Evolutionary conservation across 352 stramenopile genomes (phyloP), one percentile per base, ranked within the genome.

Genomic region (Pythium sukuiense): DNA sequence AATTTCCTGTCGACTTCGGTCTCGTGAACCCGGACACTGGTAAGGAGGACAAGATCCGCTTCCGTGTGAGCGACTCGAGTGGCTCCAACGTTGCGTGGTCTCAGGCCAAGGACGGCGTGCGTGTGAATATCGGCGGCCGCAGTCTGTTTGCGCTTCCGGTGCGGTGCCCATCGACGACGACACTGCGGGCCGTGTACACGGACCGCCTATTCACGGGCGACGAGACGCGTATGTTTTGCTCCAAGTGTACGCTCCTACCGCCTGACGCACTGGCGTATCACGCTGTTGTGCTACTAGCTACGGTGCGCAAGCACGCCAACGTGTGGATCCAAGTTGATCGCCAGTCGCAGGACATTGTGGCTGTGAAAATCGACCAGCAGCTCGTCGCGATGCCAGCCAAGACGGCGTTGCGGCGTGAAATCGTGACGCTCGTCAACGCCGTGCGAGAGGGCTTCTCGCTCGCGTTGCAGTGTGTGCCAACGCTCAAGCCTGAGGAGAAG

Each of bases 151-250:
- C 76, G 5, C 59, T 93, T 12, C 87, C 87, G 0, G 66, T 93
- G 13, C 81, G 85, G n/a, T 27, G 33, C 3, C 35, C 45, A 8
- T 16, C 37, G 3, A 59, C 35, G 29, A 53, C 26, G 20, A 66
- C 55, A 24, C 63, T 91, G 13, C 63, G 78, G 18, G 85, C 80
- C 0, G 83, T 95, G 18, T 95, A 92, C 55, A 65, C 75, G 14
- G 83, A 92, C 57, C 79, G 81, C 5, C 52, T 93, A 13, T 90
- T 88, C 48, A 92, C 81, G 7, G 87, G 87, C n/a, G 77, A 90
- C 55, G 85, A 92, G 52, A 87, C 81, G 49, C 79, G 66, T 41
- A 90, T 95, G 80, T 87, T 87, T 62, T 90, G 85, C 67, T 81
- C 71, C 53, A 91, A 92, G 57, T 92, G 80, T 56, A 95, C 87